A percentile compares a stretch with the other conserved stretches of the same genome.
phyloP scores from a whole-genome alignment of 768 basidiomycete species.

The Xanthoconium purpureum region DNA sequence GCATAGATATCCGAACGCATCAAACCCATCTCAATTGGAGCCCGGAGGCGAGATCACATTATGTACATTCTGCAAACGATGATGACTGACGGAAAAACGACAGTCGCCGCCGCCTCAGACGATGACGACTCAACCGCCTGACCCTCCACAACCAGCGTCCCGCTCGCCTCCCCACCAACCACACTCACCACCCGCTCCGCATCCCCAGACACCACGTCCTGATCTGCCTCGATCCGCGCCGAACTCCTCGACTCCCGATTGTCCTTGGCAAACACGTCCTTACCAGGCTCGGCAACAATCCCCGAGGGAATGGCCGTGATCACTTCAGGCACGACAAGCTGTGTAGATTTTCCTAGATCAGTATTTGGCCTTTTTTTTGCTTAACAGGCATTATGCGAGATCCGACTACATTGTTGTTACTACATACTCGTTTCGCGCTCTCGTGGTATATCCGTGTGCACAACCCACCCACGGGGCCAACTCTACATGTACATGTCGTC shows the following conservation, averaged over 20 bases:
- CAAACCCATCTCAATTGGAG: no score
- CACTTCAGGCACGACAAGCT: constrained; percentile 15
- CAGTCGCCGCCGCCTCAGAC: background rate
- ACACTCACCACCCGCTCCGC: constrained; percentile 38
- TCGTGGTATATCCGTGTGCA: no score
- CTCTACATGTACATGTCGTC: constrained; percentile 4
- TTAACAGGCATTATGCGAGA: background rate
- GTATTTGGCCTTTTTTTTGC: no score
- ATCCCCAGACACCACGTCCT: background rate
- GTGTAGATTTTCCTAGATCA: no score
- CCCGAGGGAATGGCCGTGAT: constrained; percentile 43
- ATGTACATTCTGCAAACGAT: no score
- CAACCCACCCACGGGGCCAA: no score
- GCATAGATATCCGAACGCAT: no score
- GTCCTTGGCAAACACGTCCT: constrained; percentile 63
- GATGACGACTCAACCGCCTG: background rate
- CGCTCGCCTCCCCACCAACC: constrained; percentile 2
- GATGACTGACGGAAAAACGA: no score
- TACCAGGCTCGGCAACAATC: constrained; percentile 68
- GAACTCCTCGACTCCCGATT: constrained; percentile 48
- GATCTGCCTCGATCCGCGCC: constrained; percentile 8
- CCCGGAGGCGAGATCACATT: no score
- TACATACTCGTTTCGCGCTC: no score
- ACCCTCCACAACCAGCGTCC: background rate
- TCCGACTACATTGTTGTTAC: background rate